Evolutionary conservation across 176 grass and related monocot species (phyloP).

Genomic region (Avena atlantica): DNA sequence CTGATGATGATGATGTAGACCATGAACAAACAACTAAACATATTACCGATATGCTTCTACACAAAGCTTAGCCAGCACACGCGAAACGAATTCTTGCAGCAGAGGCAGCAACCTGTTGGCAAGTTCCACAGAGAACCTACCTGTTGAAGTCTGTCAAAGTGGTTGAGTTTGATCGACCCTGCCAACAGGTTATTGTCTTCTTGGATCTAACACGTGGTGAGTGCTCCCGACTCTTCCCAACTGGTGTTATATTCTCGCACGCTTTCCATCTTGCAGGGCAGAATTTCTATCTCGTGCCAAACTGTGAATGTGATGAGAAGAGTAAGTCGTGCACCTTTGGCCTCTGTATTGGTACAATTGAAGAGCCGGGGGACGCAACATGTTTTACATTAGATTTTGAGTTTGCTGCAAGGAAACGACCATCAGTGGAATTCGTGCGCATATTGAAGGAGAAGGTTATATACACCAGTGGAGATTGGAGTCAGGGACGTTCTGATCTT

Average conservation of each 20-base stretch:
- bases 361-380: not conserved
- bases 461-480: conserved; percentile 40
- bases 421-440: conserved; percentile 61
- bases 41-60: conserved; percentile 73
- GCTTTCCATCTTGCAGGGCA: conserved; percentile 73
- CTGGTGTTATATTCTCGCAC: conserved; percentile 39
- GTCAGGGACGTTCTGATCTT: conserved; percentile 38
- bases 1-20: conserved; percentile 55
- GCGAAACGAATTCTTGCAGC: conserved; percentile 52
- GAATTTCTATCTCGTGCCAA: conserved; percentile 74
- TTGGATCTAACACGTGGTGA: conserved; percentile 80
- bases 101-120: conserved; percentile 44
- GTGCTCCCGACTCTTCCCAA: conserved; percentile 62
- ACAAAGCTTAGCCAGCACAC: conserved; percentile 58
- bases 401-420: conserved; percentile 69
- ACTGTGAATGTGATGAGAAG: conserved; percentile 75
- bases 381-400: conserved; percentile 79
- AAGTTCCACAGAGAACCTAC: conserved; percentile 64
- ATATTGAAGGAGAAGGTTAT: conserved; percentile 69
- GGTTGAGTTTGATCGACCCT: conserved; percentile 74
- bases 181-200: conserved; percentile 74
- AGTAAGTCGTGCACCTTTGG: conserved; percentile 68
- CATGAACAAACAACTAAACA: conserved; percentile 65
- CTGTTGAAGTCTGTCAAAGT: conserved; percentile 74
- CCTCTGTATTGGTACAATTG: conserved; percentile 40